These are phyloP conservation scores for Curvularia sp. DNA, from an alignment of 2,329 filamentous ascomycete species.

Conservation along the genomic window DNA sequence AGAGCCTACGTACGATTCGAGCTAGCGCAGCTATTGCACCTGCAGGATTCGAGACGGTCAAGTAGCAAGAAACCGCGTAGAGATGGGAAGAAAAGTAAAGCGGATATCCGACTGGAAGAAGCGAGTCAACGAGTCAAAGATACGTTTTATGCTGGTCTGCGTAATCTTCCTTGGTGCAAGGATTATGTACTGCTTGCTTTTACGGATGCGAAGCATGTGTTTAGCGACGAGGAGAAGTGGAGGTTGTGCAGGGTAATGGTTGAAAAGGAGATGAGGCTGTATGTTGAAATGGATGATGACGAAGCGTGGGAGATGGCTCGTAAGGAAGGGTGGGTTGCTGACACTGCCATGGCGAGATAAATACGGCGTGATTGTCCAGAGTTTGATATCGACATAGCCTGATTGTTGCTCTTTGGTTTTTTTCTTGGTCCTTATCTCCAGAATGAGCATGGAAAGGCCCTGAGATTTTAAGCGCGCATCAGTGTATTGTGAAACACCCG, in stretches of 20 bases:
- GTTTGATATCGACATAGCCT: background rate
- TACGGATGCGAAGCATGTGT: constrained; percentile 40
- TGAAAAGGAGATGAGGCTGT: constrained; percentile 68
- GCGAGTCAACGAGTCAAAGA: constrained; percentile 56
- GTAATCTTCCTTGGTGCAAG: constrained; percentile 69
- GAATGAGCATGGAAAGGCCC: background rate
- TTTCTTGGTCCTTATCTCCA: background rate
- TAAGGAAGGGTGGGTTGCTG: background rate
- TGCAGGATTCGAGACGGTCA: constrained; percentile 19
- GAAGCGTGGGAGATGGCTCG: background rate
- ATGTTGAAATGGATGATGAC: constrained; percentile 56
- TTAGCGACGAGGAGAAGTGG: constrained; percentile 59
- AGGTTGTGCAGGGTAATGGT: constrained; percentile 63
- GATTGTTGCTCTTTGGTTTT: no score
- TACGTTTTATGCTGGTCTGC: constrained; percentile 64
- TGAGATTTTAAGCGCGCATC: no score
- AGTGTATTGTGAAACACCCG: no score
- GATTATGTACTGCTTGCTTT: constrained; percentile 66
- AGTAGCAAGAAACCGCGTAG: constrained; percentile 19
- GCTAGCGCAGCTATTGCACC: constrained; percentile 19
- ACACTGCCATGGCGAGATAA: background rate
- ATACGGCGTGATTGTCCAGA: background rate
- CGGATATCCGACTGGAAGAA: constrained; percentile 29
- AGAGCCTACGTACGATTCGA: constrained; percentile 45
- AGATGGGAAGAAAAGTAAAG: constrained; percentile 34